Evolutionary conservation across 2,329 filamentous ascomycete species (phyloP), one percentile per base, ranked within the genome.

Genomic region (Fusarium camptoceras): DNA sequence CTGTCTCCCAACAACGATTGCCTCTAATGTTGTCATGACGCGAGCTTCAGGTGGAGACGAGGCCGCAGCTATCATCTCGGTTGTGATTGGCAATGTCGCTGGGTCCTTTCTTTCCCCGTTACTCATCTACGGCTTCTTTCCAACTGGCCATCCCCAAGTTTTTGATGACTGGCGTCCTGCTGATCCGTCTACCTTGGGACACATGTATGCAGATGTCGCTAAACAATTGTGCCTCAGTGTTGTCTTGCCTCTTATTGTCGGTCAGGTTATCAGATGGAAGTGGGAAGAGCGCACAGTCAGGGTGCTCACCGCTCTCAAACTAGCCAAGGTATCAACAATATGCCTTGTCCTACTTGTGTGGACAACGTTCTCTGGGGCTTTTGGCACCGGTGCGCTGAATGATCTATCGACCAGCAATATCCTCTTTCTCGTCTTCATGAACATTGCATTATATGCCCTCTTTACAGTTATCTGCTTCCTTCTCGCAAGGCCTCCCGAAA

Each of bases 1-100:
- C n/a, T 91, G 87, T 74, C 87, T 92, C 7, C 90, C 91, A 2
- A 93, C 91, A 0, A 93, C 91, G 1, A 91, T 93, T 73, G 87
- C 89, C 10, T 92, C 88, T 47, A 93, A 93, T 76, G 89, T 92
- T 10, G 89, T 93, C 42, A 92, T 93, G 90, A 93, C 91, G 8
- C 82, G 89, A 27, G 84, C 88, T 41, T 88, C 91, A 0, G 88
- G 90, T 39, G 91, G 91, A 8, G 91, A 93, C 70, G 87, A 89
- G 63, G 87, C 87, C 5, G 87, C 88, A 0, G 87, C 87, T 50
- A 83, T 91, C 64, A 89, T 92, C 31, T 90, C 92, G 74, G 90
- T 92, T 3, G 85, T 92, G 11, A 81, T 93, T 46, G 91, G 90
- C 30, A 93, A 93, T 77, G 84, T 92, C 12, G 80, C 89, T 1